A percentile compares a stretch with the other conserved stretches of the same genome.
Conservation (phyloP, 2,329 filamentous ascomycete species). For the Fusarium siculi region DNA sequence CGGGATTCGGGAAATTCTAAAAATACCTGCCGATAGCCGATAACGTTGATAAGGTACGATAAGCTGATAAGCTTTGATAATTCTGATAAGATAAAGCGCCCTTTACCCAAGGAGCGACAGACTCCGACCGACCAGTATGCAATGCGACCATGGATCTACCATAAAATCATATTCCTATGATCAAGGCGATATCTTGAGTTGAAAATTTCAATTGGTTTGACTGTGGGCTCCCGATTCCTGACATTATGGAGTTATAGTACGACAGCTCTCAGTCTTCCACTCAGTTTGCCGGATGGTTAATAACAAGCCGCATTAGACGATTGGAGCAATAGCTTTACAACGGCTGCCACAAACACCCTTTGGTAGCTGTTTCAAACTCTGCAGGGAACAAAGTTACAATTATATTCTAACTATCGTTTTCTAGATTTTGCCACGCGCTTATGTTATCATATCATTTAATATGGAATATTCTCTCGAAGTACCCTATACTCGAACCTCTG, state of each 20-base stretch:
- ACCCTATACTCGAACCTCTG: background rate
- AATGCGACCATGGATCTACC: background rate
- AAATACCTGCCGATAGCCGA: background rate
- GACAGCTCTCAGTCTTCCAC: no score
- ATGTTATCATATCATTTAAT: accelerated
- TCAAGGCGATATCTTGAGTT: no score
- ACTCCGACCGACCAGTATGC: accelerated
- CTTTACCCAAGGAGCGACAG: background rate
- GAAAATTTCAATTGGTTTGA: background rate
- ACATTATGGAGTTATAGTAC: background rate
- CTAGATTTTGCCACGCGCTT: background rate
- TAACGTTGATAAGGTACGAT: background rate
- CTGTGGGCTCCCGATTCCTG: accelerated
- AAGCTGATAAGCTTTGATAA: background rate
- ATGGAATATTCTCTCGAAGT: background rate
- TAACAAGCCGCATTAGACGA: no score
- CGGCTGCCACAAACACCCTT: background rate
- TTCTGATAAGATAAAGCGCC: background rate
- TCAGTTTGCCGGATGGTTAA: no score
- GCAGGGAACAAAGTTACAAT: background rate
- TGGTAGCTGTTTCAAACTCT: no score
- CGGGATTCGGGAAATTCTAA: background rate
- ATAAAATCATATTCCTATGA: background rate
- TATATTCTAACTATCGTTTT: accelerated
- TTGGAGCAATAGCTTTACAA: background rate